Evolutionary conservation across 2,329 filamentous ascomycete genomes (phyloP), one percentile per base, ranked within the genome.

Genomic region (Microsporum ferrugineum): DNA sequence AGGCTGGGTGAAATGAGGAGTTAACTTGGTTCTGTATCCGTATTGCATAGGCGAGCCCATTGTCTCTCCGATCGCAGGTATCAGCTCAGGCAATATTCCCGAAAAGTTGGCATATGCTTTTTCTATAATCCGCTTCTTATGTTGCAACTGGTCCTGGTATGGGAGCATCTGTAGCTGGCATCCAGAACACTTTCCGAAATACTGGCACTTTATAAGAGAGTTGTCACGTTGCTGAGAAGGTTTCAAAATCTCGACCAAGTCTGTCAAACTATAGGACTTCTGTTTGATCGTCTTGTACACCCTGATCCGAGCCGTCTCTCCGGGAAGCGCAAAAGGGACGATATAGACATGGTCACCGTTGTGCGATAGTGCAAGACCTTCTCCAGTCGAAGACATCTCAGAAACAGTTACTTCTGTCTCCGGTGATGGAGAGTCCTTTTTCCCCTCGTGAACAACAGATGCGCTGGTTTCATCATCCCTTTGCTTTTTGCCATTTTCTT

Each of bases 111-210:
- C 81, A 77, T 88, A 99, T 5, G 94, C 94, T 71, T 94, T 95
- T 70, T 95, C 89, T 53, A 99, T 86, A 63, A 97, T 88, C 62
- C 82, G 81, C 71, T 83, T 85, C 79, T 99, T 99, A 75, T 92
- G 87, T 51, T 79, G 80, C 33, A 99, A 83, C 73, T 99, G 94
- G 68, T 91, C 88, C 34, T 82, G 76, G 73, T 97, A 97, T 60
- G 89, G 84, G 65, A 99, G 83, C 89, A 97, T 96, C 77, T 99
- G 94, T 73, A 97, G 91, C 75, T 99, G 94, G 72, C 94, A 99
- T 36, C 94, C 94, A 7, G 88, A 89, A 75, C 94, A 99, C 60
- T 80, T 82, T 45, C 84, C 79, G 71, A 99, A 99, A 79, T 99
- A 97, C 68, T 84, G 82, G 78, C 94, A 99, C 61, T 81, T 81